Evolutionary conservation across 768 basidiomycete genomes (phyloP).

Genomic region (Lentinula boryana): DNA sequence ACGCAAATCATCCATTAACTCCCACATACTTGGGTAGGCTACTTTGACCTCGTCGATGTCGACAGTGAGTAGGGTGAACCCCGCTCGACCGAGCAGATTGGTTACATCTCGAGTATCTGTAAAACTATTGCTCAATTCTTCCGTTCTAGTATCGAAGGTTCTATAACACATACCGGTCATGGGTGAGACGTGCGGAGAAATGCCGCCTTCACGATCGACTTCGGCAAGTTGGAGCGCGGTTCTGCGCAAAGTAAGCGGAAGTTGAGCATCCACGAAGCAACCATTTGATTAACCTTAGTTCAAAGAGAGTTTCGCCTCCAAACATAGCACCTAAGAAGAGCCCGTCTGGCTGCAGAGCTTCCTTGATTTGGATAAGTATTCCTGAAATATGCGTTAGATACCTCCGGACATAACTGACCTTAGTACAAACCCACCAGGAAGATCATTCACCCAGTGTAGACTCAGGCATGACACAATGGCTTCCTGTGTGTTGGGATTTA

Average conservation of each 20-base stretch:
- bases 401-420: not conserved
- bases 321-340: slow-evolving; percentile 93
- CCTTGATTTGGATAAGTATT: slow-evolving; percentile 78
- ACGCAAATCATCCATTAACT: slow-evolving; percentile 86
- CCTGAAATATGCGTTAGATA: slow-evolving; percentile 36
- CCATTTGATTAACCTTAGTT: slow-evolving; percentile 55
- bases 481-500: slow-evolving; percentile 77
- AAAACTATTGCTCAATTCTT: slow-evolving; percentile 2
- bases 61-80: slow-evolving; percentile 90
- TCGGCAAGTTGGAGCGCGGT: slow-evolving; percentile 93
- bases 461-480: slow-evolving; percentile 88
- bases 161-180: slow-evolving; percentile 76
- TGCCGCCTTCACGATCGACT: slow-evolving; percentile 89
- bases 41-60: slow-evolving; percentile 92
- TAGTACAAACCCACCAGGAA: slow-evolving; percentile 60
- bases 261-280: slow-evolving; percentile 1
- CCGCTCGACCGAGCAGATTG: slow-evolving; percentile 86
- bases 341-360: slow-evolving; percentile 83
- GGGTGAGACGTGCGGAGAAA: slow-evolving; percentile 94
- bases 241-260: slow-evolving; percentile 29
- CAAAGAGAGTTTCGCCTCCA: slow-evolving; percentile 94
- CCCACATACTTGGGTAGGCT: slow-evolving; percentile 93
- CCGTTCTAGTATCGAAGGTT: not conserved
- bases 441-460: slow-evolving; percentile 96
- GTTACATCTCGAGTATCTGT: slow-evolving; percentile 90